Base-by-base conservation (phyloP, 176 grass and related monocot species). In the Bothriochloa decipiens region DNA sequence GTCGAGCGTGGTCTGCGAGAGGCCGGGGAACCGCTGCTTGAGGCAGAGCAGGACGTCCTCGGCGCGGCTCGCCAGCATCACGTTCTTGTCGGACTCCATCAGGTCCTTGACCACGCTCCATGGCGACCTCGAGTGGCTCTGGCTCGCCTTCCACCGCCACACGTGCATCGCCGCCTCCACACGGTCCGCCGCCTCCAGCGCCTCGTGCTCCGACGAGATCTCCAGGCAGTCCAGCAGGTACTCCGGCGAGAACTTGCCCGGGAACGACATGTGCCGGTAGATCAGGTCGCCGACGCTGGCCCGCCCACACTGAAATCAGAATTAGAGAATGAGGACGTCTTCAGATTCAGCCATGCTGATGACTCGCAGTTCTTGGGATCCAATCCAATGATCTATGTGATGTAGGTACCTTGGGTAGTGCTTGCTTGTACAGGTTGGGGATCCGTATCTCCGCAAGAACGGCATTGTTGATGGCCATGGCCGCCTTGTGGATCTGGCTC, bases 131-230 rank as follows among this genome's bases (percentile, higher is more conserved):
- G 85, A 81, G 83, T 89, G 89, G 33, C 82, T 68, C 43, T 81
- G 68, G 78, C 40, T 78, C 55, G 82, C 84, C 80, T 93, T 97
- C 79, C 87, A 88, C 80, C 74, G 85, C 94, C 94, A 97, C 61
- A 97, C 89, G 82, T 92, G 85, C 91, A 97, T 92, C 65, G 94
- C 91, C 6, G 94, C 94, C 82, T 94, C 94, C 25, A 97, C 85
- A n/a, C 83, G 63, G 87, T 97, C 89, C 1, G 89, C 91, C 36
- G 83, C 77, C 40, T 91, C 87, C 29, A 97, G 80, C 7, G 91
- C 91, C 26, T 88, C 91, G 42, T 97, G 94, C 79, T 97, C 94
- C 49, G 94, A 92, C 47, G 94, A 94, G 11, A 97, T 82, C 72
- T 90, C 70, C 70, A 97, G 81, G 68, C 91, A 81, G 87, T 92